Base-by-base conservation (phyloP, 2,329 filamentous ascomycete species). In the Alternaria triticimaculans region DNA sequence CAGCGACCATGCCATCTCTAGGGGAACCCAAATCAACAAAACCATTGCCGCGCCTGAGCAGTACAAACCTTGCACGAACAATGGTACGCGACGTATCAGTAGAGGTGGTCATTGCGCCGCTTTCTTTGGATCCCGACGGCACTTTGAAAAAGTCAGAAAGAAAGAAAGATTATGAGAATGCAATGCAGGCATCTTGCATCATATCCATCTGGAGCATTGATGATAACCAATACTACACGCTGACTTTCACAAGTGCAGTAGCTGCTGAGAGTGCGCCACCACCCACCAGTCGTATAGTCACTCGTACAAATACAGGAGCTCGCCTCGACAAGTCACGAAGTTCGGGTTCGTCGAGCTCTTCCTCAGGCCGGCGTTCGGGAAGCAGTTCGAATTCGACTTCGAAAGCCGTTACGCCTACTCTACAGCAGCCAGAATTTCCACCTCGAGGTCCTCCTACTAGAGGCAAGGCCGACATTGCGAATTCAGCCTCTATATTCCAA, bases 121-220 rank as follows among this genome's bases (percentile, higher is more conserved):
- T 68, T 14, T 55, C 55, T 53, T 66, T 66, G 7, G 64, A 63
- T 11, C 41, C 60, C 18, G 65, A 65, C 21, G 62, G 65, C 23
- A 45, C 28, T 6, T 54, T 67, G 23, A 61, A 63, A 43, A 70
- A 66, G 30, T 57, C 49, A 25, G 69, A 73, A 33, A 66, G 56
- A 54, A 71, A 61, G 41, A 50, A 44, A 9, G 58, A 70, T 6
- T 65, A 70, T 26, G 60, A 68, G 9, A 60, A 73, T 30, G 80
- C 84, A 30, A 78, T 88, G 0, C 87, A 87, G 66, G 89, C 91
- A 21, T 90, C 90, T 67, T 92, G 94, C 89, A 92, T 93, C 50
- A 87, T 94, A 21, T 91, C 89, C 1, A 87, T 92, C 7, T 94
- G 91, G 89, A 83, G 87, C n/a, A 87, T 91, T 43, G 87, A 91